These are phyloP conservation scores for Amanita inopinata DNA, from an alignment of 768 basidiomycete species.

Conservation along the genomic window DNA sequence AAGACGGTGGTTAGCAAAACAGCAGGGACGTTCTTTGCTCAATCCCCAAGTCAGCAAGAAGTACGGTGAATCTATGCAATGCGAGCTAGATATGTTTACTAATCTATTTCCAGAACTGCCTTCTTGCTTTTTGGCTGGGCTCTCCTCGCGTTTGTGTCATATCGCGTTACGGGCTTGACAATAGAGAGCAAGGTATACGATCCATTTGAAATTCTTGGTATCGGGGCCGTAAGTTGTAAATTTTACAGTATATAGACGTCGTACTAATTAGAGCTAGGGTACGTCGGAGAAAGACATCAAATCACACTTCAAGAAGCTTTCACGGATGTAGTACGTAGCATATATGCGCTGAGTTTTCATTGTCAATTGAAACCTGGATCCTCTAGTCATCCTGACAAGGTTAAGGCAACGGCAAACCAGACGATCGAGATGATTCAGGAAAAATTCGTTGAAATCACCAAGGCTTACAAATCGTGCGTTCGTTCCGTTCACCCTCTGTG, in stretches of 20 bases:
- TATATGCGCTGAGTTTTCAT: background rate
- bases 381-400: constrained; percentile 92
- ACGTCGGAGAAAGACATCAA: constrained; percentile 86
- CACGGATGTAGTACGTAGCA: constrained; percentile 63
- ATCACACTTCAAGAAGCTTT: constrained; percentile 88
- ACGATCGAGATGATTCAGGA: constrained; percentile 81
- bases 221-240: constrained; percentile 43
- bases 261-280: constrained; percentile 31
- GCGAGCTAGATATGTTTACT: background rate
- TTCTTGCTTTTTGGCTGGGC: constrained; percentile 68
- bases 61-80: constrained; percentile 24
- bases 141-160: constrained; percentile 55
- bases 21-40: constrained; percentile 37
- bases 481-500: background rate
- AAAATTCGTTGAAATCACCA: constrained; percentile 87
- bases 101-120: constrained; percentile 34
- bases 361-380: background rate
- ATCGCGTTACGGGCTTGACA: constrained; percentile 48
- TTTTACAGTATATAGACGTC: background rate
- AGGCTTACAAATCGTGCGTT: constrained; percentile 90
- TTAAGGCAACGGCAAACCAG: constrained; percentile 69
- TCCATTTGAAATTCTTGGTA: constrained; percentile 89
- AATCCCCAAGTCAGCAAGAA: constrained; percentile 39
- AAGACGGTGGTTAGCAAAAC: constrained; percentile 32
- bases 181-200: constrained; percentile 72